These are phyloP conservation scores for Cornus controversa DNA, from an alignment of 148 eudicot species.

Conservation along the genomic window DNA sequence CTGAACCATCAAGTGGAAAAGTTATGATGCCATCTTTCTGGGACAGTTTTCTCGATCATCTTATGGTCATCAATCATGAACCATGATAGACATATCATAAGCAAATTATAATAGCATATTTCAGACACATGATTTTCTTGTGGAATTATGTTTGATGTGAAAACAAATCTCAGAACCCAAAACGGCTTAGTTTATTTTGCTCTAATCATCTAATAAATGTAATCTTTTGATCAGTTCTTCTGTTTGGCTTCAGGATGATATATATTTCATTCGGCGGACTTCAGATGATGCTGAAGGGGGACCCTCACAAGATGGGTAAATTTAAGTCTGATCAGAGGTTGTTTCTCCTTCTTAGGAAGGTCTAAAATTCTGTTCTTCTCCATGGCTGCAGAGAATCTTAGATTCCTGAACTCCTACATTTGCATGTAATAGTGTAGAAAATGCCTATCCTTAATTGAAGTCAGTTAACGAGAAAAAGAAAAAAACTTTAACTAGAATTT, in stretches of 20 bases:
- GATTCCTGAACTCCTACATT: neutral
- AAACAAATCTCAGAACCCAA: neutral
- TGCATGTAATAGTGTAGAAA: neutral
- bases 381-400: neutral
- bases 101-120: neutral
- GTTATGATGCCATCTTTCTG: neutral
- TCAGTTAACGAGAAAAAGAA: no score
- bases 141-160: neutral
- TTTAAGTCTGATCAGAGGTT: slow-evolving; percentile 63
- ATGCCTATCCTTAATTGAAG: no score
- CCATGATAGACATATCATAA: neutral
- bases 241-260: slow-evolving; percentile 39
- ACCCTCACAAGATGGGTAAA: slow-evolving; percentile 43
- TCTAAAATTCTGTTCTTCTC: neutral
- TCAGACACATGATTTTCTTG: neutral
- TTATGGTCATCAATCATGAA: neutral
- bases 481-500: no score
- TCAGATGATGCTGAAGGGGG: slow-evolving; percentile 72
- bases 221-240: neutral
- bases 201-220: neutral
- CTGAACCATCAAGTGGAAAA: no score
- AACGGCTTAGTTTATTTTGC: neutral
- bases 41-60: neutral
- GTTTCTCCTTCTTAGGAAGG: slow-evolving; percentile 72
- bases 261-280: slow-evolving; percentile 85